Base-by-base conservation (phyloP, 352 stramenopile genomes). In the Thalassiosira livingstoniorum region DNA sequence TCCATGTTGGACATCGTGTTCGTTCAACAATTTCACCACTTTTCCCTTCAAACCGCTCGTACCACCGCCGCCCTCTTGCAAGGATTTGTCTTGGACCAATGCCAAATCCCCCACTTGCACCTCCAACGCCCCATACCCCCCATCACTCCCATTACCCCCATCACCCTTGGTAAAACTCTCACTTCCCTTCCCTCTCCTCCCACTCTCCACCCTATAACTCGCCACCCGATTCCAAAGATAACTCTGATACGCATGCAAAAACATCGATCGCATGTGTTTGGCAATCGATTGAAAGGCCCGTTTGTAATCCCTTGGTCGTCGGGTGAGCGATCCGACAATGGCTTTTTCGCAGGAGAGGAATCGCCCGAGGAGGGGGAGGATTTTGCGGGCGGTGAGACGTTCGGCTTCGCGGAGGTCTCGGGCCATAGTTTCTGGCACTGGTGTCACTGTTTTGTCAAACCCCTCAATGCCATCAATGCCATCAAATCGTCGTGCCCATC, bases 191-290 rank as follows among this genome's bases (percentile, higher is more conserved):
- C n/a, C n/a, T n/a, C n/a, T n/a, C n/a, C n/a, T n/a, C 47, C 94
- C 94, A 5, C 87, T 90, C 27, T 95, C 92, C 25, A 99, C 92
- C 2, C 97, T 91, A 65, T 97, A 89, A 42, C 95, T 98, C 35
- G 92, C 96, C 4, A 97, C 92, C 54, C 88, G 87, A 87, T 99
- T 99, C 96, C 96, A 99, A 32, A 98, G 87, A 78, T 97, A 97
- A 76, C 96, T 98, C 89, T 99, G 97, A 78, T 98, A 97, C 10
- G 91, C 87, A 83, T 95, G 91, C 11, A 95, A 42, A 76, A 92
- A 95, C 90, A 95, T 95, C 58, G 88, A 88, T 60, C 85, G 80
- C 79, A 94, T 90, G 37, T 91, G 90, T 66, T 95, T 95, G n/a
- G 78, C 67, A 39, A 95, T 92, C 13, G 82, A 88, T 23, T 54